These are phyloP conservation scores for Linnemannia hyalina DNA, from an alignment of 192 early-diverging fungal genomes.

Conservation along the genomic window DNA sequence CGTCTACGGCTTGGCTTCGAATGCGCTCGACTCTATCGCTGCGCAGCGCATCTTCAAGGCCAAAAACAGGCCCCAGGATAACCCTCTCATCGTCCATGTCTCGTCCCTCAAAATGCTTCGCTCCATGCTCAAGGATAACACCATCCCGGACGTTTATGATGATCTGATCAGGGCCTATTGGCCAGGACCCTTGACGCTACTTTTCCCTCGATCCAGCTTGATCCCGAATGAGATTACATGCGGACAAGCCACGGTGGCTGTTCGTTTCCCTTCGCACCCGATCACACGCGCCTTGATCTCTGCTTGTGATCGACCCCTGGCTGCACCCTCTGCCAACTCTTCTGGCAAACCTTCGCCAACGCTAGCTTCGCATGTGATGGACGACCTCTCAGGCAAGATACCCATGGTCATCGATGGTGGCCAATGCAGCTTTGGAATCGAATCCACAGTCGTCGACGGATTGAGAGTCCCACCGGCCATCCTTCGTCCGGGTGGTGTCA, in stretches of 20 bases:
- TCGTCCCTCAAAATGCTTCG: constrained; percentile 91
- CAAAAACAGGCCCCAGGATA: constrained; percentile 94
- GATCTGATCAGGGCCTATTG: constrained; percentile 78
- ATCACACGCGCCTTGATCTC: constrained; percentile 92
- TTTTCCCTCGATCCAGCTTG: constrained; percentile 78
- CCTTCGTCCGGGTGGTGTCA: constrained; percentile 93
- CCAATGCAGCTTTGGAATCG: constrained; percentile 89
- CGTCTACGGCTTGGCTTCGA: constrained; percentile 96
- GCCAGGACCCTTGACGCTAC: constrained; percentile 96
- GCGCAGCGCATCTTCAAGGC: constrained; percentile 84
- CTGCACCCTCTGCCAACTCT: constrained; percentile 98
- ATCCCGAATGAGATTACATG: constrained; percentile 88
- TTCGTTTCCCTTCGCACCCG: constrained; percentile 93
- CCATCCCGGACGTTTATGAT: constrained; percentile 80
- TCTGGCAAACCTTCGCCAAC: constrained; percentile 97
- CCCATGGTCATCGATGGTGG: constrained; percentile 94
- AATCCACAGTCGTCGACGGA: constrained; percentile 94
- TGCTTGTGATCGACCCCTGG: constrained; percentile 87
- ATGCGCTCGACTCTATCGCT: constrained; percentile 77
- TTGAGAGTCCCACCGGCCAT: constrained; percentile 81
- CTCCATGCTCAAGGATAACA: constrained; percentile 65
- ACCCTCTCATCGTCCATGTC: constrained; percentile 98
- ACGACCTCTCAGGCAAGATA: constrained; percentile 84
- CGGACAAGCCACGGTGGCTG: constrained; percentile 87
- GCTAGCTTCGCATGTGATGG: constrained; percentile 85